phyloP scores from a whole-genome alignment of 371 early-diverging fungal genomes.

The Lichtheimia hyalospora region DNA sequence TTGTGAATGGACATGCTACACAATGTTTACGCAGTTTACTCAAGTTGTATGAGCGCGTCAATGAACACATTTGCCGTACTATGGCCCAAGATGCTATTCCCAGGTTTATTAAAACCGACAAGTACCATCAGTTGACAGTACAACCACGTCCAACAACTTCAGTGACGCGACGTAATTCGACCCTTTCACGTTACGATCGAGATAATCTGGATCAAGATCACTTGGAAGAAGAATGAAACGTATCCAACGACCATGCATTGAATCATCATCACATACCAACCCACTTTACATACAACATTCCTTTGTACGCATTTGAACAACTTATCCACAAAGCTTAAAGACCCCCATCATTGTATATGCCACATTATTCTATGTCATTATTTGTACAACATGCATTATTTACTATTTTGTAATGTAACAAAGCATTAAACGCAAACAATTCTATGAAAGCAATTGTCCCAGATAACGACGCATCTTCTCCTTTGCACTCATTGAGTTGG shows the following conservation, averaged over 20 bases:
- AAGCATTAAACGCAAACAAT: neutral
- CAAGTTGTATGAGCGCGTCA: constrained; percentile 60
- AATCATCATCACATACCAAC: no score
- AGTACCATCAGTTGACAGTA: constrained; percentile 39
- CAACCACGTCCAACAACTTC: constrained; percentile 6
- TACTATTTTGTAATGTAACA: neutral
- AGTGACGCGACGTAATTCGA: neutral
- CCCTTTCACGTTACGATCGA: neutral
- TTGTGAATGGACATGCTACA: constrained; percentile 27
- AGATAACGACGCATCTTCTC: constrained; percentile 19
- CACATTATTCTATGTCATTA: neutral
- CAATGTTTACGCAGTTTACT: constrained; percentile 41
- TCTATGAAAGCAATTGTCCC: constrained; percentile 8
- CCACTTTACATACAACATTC: no score
- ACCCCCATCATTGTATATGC: neutral
- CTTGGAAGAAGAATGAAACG: neutral
- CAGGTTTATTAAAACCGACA: constrained; percentile 70
- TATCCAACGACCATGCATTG: neutral
- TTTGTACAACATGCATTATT: neutral
- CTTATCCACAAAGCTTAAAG: no score
- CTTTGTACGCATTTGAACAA: no score
- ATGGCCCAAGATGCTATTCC: constrained; percentile 80
- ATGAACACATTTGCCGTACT: constrained; percentile 70
- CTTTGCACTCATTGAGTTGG: constrained; percentile 13
- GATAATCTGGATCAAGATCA: neutral